Evolutionary conservation across 495 filamentous ascomycete genomes (phyloP), one percentile per base, ranked within the genome.

Genomic region (Hypoxylon lenormandii): DNA sequence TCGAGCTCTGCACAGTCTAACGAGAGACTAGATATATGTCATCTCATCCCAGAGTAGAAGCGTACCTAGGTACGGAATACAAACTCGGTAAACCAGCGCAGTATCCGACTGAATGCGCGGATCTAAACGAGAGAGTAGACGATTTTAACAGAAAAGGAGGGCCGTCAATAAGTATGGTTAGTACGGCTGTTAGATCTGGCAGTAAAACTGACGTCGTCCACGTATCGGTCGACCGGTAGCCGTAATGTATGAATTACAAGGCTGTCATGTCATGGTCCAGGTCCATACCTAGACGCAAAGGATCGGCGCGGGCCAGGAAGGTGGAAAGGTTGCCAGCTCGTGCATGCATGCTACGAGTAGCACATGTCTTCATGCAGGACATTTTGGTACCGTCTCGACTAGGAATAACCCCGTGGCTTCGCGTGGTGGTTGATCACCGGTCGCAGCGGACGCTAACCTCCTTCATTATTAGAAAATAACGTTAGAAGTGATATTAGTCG

Each of bases 251-350:
- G 49, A 43, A 59, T 62, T 49, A 49, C 59, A 48, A 47, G 42
- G 42, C 54, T 63, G 60, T 55, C 67, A 53, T 49, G 42, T 48
- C 60, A 62, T 46, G 40, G 51, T 61, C 45, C 47, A 56, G 57
- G 56, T 53, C 62, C 36, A 55, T 19, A 60, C n/a, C n/a, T n/a
- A n/a, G n/a, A n/a, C 1, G 43, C 37, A 57, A 42, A 57, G 67
- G 61, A 62, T 66, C 61, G 60, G 61, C 50, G 28, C 55, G 56
- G 50, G 45, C 54, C 54, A 60, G 36, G 48, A 50, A 64, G 49
- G 19, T 47, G 46, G 52, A 36, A 54, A 66, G 37, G 46, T 65
- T 70, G 61, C 67, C 33, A 61, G 46, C 57, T 40, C 51, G 43
- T 56, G 57, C 42, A 40, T 57, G 64, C 64, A 67, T 61, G n/a